Base-by-base conservation (phyloP, 176 grass and related monocot species). In the Echinochloa phyllopogon region DNA sequence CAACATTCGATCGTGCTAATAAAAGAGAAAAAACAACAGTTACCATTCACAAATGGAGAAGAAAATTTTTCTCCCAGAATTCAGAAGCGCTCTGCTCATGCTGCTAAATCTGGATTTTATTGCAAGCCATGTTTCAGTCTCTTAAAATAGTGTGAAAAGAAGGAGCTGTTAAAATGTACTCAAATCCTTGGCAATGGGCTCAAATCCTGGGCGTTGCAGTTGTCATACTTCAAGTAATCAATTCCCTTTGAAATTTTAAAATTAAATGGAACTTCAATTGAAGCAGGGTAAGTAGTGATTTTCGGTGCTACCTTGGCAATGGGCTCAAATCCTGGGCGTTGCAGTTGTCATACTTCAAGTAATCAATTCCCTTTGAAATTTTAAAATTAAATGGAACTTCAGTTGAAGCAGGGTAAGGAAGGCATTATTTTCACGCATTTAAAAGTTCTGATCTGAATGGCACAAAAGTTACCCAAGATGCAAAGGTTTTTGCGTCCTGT, bases 1-100 rank as follows among this genome's bases (percentile, higher is more conserved):
- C 48, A n/a, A 72, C 42, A 67, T 49, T 62, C 25, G 6, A 4
- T 50, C 21, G n/a, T 24, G 44, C 45, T 41, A 33, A 24, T 17
- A 44, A 40, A 49, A 1, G 14, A 20, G 33, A 57, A 37, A 51
- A 6, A 44, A n/a, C 0, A 84, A 37, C 10, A 86, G 18, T 79
- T 78, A 92, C 90, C 90, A 89, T 80, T 89, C 87, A 33, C 83
- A 89, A 9, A 89, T 50, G 84, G 87, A 92, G 56, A 87, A 92
- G 79, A 89, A 89, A 79, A 92, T 89, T 6, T 38, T 69, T 65
- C 75, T 83, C 78, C 83, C 87, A 80, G 78, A 86, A 63, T 68
- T 86, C 79, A 69, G 79, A 89, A 92, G 79, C 5, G 83, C 79
- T 33, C 29, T 51, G 8, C 73, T 80, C 83, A 92, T 92, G 56